These are phyloP conservation scores for Paxillus ammoniavirescens DNA, from an alignment of 768 basidiomycete genomes.

Conservation along the genomic window DNA sequence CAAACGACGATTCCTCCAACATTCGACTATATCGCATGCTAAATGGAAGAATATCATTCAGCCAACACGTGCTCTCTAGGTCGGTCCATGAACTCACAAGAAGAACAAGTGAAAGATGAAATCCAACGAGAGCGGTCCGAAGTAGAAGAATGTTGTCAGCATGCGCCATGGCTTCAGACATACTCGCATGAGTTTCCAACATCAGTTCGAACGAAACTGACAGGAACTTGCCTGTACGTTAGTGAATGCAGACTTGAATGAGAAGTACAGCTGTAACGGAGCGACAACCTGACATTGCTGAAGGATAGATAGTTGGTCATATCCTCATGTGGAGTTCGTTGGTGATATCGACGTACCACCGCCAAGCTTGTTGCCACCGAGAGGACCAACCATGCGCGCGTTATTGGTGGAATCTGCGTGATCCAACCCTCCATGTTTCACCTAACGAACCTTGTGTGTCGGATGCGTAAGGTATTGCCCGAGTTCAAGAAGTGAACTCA, in stretches of 20 bases:
- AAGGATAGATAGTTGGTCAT: slow-evolving; percentile 6
- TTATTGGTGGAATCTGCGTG: slow-evolving; percentile 87
- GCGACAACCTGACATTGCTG: slow-evolving; percentile 94
- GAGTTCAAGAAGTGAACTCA: not conserved
- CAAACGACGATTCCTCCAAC: slow-evolving; percentile 95
- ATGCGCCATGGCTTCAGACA: slow-evolving; percentile 75
- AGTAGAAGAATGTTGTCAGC: slow-evolving; percentile 93
- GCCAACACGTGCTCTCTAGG: not conserved
- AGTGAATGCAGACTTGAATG: slow-evolving; percentile 78
- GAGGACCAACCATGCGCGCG: slow-evolving; percentile 79
- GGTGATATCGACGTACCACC: slow-evolving; percentile 59
- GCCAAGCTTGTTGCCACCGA: slow-evolving; percentile 80
- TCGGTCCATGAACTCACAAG: slow-evolving; percentile 62
- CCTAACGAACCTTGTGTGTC: slow-evolving; percentile 4
- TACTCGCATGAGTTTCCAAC: slow-evolving; percentile 12
- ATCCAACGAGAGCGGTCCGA: slow-evolving; percentile 89
- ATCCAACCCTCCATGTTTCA: slow-evolving; percentile 84
- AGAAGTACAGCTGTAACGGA: slow-evolving; percentile 90
- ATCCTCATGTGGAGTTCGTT: not conserved
- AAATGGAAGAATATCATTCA: not conserved
- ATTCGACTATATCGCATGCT: slow-evolving; percentile 97
- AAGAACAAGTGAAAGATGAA: slow-evolving; percentile 98
- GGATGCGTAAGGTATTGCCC: not conserved
- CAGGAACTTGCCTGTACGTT: slow-evolving; percentile 66
- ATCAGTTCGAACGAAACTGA: slow-evolving; percentile 1